A percentile compares a stretch with the other conserved stretches of the same genome.
Conservation (phyloP, 2,329 filamentous ascomycete genomes). For the Diaporthe ilicicola region DNA sequence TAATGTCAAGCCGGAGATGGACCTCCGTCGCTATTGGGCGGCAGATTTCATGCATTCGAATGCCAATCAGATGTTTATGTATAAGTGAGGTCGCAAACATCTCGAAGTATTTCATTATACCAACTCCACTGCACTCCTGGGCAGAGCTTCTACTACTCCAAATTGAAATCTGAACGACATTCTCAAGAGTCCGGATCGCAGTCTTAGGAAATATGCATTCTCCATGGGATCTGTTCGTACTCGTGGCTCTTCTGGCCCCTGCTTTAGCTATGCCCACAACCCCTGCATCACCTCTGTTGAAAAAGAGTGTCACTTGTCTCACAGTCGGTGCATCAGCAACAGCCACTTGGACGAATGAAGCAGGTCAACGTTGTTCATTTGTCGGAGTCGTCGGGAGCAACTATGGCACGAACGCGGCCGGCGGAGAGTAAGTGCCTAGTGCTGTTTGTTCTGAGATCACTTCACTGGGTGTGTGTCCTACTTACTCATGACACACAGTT, state of each 20-base stretch:
- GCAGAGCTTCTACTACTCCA: no score
- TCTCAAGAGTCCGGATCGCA: no score
- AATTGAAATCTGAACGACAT: no score
- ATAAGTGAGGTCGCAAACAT: not conserved
- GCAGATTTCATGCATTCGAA: not conserved
- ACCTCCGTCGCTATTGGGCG: not conserved
- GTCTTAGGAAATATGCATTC: not conserved
- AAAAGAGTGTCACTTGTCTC: conserved; percentile 49
- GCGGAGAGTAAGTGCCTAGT: conserved; percentile 54
- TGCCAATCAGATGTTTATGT: not conserved
- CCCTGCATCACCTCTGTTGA: conserved; percentile 30
- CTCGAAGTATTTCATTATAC: no score
- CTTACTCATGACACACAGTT: conserved; percentile 42
- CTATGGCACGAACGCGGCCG: conserved; percentile 51
- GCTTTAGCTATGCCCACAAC: conserved; percentile 7
- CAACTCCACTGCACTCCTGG: no score
- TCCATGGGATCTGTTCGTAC: not conserved
- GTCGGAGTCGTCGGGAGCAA: conserved; percentile 56
- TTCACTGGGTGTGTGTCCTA: not conserved
- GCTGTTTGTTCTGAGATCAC: not conserved
- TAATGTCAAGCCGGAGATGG: not conserved
- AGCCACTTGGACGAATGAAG: conserved; percentile 55
- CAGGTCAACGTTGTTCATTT: conserved; percentile 52
- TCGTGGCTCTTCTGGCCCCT: not conserved
- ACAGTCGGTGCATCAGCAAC: conserved; percentile 50